Evolutionary conservation across 139 green algal genomes (phyloP), one percentile per base, ranked within the genome.

Genomic region (Trebouxia sp.): DNA sequence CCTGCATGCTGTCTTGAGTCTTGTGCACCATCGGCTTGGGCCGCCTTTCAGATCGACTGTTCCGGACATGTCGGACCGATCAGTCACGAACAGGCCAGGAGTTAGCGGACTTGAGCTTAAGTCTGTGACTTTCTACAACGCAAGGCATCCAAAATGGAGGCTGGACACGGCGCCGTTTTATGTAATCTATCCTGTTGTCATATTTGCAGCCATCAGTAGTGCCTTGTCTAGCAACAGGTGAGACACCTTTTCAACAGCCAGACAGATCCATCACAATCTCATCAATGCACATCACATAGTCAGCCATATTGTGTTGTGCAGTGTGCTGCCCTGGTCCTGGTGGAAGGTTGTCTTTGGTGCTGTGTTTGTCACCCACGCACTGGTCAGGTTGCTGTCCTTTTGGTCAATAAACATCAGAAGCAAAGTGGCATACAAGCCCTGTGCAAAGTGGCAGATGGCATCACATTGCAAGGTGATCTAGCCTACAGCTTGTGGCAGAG

Each of bases 351-450:
- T 72, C 35, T 48, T 89, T 10, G 79, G 55, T 3, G 83, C 38
- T 5, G 51, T 65, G 12, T 76, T 75, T 9, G 55, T 86, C 30
- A 47, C 89, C 26, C 85, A 94, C 42, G 75, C 92, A 8, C 84
- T 95, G 30, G 35, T 86, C 8, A 75, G 88, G n/a, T 82, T 95
- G 72, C 88, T 91, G 43, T 86, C 84, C 0, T 79, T 92, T 26
- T 95, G 91, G 91, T 87, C 65, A 56, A 82, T 91, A 17, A 26
- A 67, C 1, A 83, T 92, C 70, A 86, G 83, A 0, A 82, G 82
- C 6, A 12, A 76, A 0, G 83, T 85, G 5, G 75, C 62, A 14
- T 92, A 77, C 76, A 38, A 65, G 0, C 24, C 32, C 6, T 80
- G 86, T 7, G 24, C 30, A 1, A 74, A 84, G 35, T 65, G 90